Evolutionary conservation across 1,284 basidiomycete genomes (phyloP).

Genomic region (Tilletiaria anomala): DNA sequence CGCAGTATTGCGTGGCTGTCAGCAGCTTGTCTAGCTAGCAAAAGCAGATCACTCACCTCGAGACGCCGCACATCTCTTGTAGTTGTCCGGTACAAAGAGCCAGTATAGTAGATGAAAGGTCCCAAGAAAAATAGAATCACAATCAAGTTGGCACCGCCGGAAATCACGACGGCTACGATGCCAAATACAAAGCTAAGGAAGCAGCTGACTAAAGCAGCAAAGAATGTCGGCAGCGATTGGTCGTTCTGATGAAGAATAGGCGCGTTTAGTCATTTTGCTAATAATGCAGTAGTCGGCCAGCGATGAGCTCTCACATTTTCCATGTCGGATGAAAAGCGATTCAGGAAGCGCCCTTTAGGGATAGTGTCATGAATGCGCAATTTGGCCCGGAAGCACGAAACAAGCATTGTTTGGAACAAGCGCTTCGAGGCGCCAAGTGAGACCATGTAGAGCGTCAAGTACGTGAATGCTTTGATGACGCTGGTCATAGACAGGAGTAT

Average conservation of each 20-base stretch:
- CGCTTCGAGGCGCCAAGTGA: neutral
- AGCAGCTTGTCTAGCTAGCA: neutral
- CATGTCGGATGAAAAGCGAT: slow-evolving; percentile 1
- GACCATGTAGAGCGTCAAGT: neutral
- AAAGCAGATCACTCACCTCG: neutral
- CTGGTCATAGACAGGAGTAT: neutral
- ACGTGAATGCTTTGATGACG: neutral
- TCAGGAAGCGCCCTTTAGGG: neutral
- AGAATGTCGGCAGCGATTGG: neutral
- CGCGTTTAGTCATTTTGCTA: neutral
- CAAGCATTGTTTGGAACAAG: neutral
- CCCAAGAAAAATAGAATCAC: neutral
- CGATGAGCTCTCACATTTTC: neutral
- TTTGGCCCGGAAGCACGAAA: neutral
- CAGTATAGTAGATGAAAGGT: neutral
- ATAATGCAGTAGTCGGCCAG: neutral
- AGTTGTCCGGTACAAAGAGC: neutral
- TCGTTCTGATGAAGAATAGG: neutral
- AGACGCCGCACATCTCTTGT: neutral
- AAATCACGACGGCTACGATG: neutral
- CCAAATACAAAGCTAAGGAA: neutral
- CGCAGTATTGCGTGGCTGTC: neutral
- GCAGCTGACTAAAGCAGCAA: neutral
- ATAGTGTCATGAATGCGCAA: slow-evolving; percentile 1
- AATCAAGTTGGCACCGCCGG: neutral